Base-by-base conservation (phyloP, 257 asterid genomes). In the Lithospermum erythrorhizon region DNA sequence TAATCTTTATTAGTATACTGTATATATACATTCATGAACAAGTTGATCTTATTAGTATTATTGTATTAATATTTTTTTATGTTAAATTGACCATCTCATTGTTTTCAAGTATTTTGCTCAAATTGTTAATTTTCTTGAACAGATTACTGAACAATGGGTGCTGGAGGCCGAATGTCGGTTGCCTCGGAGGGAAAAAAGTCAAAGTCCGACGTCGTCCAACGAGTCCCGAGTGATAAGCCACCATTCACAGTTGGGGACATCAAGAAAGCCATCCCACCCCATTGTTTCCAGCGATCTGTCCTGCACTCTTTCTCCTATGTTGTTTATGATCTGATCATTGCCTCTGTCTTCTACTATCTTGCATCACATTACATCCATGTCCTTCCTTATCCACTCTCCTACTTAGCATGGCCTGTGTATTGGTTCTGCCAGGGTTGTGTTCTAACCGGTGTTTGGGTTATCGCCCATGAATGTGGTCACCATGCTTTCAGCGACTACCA, bases 181-280 rank as follows among this genome's bases (percentile, higher is more conserved):
- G 87, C 85, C 52, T 69, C 73, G 0, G 80, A 71, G 78, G 86
- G 82, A 5, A 76, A 79, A 72, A 75, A 63, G 64, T 24, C 70
- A 2, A 73, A 77, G 61, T 18, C 85, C 10, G 77, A 83, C 2
- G 68, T 62, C 61, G 37, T 75, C 64, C 71, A 74, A 62, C 79
- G 91, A 11, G 93, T 80, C 58, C 96, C 96, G 9, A 71, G 68
- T 70, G 47, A 87, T 9, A 85, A 79, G 66, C 96, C 96, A 53
- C 89, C 95, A 21, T 87, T 87, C 67, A 73, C 90, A 2, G 75
- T 83, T 0, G 93, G 95, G 3, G 89, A 83, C 11, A 27, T 87
- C 55, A 87, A 87, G 86, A 85, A 83, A 75, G 83, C 95, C 75
- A 85, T 87, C 73, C 95, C 95, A 15, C 86, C 87, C 71, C 96